Evolutionary conservation across 1,284 basidiomycete species (phyloP).

Genomic region (Puccinia hordei): DNA sequence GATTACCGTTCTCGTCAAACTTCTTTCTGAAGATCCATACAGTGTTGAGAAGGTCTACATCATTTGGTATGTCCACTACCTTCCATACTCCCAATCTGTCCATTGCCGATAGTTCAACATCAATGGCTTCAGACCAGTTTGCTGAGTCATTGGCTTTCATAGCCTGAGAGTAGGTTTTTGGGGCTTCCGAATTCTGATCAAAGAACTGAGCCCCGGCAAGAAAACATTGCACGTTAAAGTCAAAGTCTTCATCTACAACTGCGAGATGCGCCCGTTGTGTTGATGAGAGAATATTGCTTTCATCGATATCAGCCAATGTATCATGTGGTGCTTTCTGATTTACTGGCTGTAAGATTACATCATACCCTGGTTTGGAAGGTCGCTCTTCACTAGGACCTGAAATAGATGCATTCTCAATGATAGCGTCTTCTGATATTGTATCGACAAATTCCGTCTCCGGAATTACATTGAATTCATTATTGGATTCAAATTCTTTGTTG

Average conservation of each 20-base stretch:
- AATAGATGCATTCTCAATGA: background rate
- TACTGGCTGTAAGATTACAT: background rate
- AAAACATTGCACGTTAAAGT: background rate
- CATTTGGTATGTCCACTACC: background rate
- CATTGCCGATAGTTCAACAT: conserved; percentile 1
- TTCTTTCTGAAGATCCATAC: no score
- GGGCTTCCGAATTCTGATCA: background rate
- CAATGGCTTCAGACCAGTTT: background rate
- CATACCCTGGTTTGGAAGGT: background rate
- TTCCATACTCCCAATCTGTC: conserved; percentile 7
- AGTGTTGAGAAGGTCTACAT: no score
- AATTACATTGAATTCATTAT: background rate
- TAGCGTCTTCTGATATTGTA: background rate
- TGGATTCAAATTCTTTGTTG: background rate
- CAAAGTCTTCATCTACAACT: background rate
- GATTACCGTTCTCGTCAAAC: no score
- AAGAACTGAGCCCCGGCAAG: background rate
- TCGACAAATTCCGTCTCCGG: background rate
- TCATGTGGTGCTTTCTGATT: background rate
- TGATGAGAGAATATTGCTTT: background rate
- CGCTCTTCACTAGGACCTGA: background rate
- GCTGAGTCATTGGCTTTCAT: background rate
- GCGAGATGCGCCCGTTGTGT: background rate
- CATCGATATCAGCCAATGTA: background rate
- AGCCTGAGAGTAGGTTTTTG: conserved; percentile 13